Evolutionary conservation across 2,329 filamentous ascomycete species (phyloP), one percentile per base, ranked within the genome.

Genomic region (Aschersonia sp.): DNA sequence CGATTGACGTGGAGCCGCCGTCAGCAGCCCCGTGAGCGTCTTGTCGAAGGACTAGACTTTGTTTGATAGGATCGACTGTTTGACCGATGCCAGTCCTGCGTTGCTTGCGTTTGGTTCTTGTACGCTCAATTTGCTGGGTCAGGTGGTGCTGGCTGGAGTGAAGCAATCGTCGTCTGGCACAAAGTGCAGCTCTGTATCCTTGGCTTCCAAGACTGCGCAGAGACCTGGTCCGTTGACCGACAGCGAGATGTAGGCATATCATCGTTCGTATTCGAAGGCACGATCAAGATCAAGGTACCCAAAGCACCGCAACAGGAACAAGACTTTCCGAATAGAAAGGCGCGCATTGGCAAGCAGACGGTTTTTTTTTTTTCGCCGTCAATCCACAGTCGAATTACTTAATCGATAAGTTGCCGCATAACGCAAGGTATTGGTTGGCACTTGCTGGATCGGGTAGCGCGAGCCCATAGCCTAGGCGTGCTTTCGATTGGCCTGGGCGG

Each of bases 231-330:
- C 53, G 46, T 37, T 43, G 50, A 47, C 54, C 53, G 45, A 47
- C 47, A 31, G 51, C 46, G 40, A 53, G 52, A 45, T 52, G 49
- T 31, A 53, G 42, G 46, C 60, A 60, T 55, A 64, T 57, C 62
- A 64, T 64, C 22, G 22, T 22, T 22, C 22, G 22, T 22, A 22
- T 22, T 22, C 4, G 22, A 22, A 22, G 22, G 22, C 22, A 22
- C 22, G 22, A 22, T 22, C 22, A 22, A 22, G 22, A 22, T 22
- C 22, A 22, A 22, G 4, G 22, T 22, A 3, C 22, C 22, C 22
- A 22, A 22, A 22, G 22, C 22, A 22, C 4, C 2, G 22, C 22
- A 22, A 22, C 22, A 22, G 22, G 22, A 22, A 22, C 22, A 22
- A 22, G 22, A 22, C 22, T 22, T 22, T 22, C 22, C 22, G 22